Base-by-base conservation (phyloP, 306 rosid genomes). In the Trifolium dubium region DNA sequence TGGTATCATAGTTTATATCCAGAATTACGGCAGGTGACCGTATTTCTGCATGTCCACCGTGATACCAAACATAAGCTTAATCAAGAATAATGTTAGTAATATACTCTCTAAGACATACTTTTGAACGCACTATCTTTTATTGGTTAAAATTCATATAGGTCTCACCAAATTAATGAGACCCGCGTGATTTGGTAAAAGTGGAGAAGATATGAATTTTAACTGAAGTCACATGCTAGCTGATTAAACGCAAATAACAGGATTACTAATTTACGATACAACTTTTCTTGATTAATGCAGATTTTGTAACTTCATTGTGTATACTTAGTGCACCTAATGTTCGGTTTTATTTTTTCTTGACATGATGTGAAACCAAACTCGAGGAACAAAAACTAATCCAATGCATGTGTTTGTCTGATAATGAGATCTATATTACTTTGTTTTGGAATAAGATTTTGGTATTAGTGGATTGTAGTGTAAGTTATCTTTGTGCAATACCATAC, bases 241-340 rank as follows among this genome's bases (percentile, higher is more conserved):
- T 56, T 70, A 13, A 53, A 70, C 13, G 76, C 5, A 13, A 29
- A 40, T 59, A 56, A 28, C 67, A 56, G 40, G 39, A 60, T 39
- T 29, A 30, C 30, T 15, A 5, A 15, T 4, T 2, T 55, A 31
- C 47, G 14, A 17, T 18, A 2, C 18, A 46, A 0, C 15, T 30
- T 44, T 41, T 8, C 47, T 73, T 59, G 44, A 17, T 17, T 15
- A 46, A 28, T 44, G 31, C 43, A 29, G 12, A 13, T 60, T 59
- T 44, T 44, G 46, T 47, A 49, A 15, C 72, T 46, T 15, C 9
- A 65, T 15, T 40, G n/a, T 18, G 47, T 19, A 19, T 40, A 64
- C 70, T 64, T 19, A 18, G 35, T 34, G 28, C 29, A 11, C 30
- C 39, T 29, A 30, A 12, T 30, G 35, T 56, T 19, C 28, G 34